Base-by-base conservation (phyloP, 306 rosid species). In the Castanea crenata region DNA sequence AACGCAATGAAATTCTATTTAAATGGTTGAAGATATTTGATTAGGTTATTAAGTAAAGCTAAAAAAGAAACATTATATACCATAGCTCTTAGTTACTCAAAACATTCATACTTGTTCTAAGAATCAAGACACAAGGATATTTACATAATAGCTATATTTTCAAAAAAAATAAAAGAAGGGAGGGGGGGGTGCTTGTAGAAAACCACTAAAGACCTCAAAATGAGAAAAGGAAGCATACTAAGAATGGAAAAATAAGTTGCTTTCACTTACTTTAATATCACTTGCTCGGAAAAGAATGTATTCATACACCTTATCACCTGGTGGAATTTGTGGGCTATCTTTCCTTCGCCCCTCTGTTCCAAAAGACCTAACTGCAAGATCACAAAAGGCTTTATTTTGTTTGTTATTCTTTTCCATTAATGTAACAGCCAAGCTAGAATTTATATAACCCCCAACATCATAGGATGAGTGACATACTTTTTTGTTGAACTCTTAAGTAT, bases 311-410 rank as follows among this genome's bases (percentile, higher is more conserved):
- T 86, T 87, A 29, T 89, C 92, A 73, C 73, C 82, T 32, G 98
- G 91, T 76, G 87, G 88, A 87, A 93, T 74, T 82, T 93, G 92
- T 38, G 87, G 86, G 23, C 93, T 94, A 85, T 93, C 93, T 51
- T 81, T 88, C 81, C 84, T 87, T 57, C 97, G 81, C 75, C 94
- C 97, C 86, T 93, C 97, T 7, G 98, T 91, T 80, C 98, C 96
- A 70, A 78, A 90, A 21, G 94, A 91, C 74, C 86, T 86, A 72
- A 93, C 98, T 93, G 91, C 58, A 87, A 87, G 35, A 38, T 78
- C 86, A 80, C 12, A 65, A 8, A 55, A 65, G 8, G 38, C 49
- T 41, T 2, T 64, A 13, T 32, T 25, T 25, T 32, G 13, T 13
- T 27, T 62, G 10, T 14, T 25, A 25, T 65, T 34, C 25, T 65